Percentiles rank a stretch among this genome's conserved stretches.
phyloP scores from a whole-genome alignment of 352 stramenopile species.

The Achlya hypogyna region DNA sequence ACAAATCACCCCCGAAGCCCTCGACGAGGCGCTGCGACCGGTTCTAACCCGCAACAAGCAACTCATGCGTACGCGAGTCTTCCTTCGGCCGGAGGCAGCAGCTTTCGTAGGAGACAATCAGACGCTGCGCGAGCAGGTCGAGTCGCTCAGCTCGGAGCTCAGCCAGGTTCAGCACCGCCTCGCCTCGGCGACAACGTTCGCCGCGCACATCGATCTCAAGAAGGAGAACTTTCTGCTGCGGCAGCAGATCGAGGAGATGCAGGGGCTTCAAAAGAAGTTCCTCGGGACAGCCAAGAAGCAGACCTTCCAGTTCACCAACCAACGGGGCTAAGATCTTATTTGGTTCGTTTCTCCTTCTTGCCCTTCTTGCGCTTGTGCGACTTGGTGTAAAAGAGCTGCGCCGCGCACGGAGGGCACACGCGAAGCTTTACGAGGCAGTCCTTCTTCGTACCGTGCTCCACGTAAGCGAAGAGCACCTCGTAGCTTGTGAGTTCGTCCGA shows the following conservation, averaged over 20 bases:
- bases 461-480: slow-evolving; percentile 73
- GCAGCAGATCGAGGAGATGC: slow-evolving; percentile 61
- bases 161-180: not conserved
- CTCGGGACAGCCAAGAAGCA: slow-evolving; percentile 66
- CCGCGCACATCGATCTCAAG: slow-evolving; percentile 64
- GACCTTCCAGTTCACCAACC: slow-evolving; percentile 42
- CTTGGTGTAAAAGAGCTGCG: slow-evolving; percentile 50
- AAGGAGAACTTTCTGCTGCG: slow-evolving; percentile 57
- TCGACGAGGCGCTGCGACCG: not conserved
- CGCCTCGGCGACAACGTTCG: slow-evolving; percentile 26
- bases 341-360: not conserved
- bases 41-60: not conserved
- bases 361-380: not conserved
- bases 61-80: not conserved
- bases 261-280: slow-evolving; percentile 53
- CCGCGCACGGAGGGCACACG: slow-evolving; percentile 47
- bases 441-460: slow-evolving; percentile 53
- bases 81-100: not conserved
- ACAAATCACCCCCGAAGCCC: not conserved
- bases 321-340: not conserved
- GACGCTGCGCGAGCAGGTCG: slow-evolving; percentile 3
- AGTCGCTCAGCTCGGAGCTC: slow-evolving; percentile 21
- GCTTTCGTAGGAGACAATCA: slow-evolving; percentile 16
- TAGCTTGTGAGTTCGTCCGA: slow-evolving; percentile 44
- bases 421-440: slow-evolving; percentile 69